Base-by-base conservation (phyloP, 1,284 basidiomycete genomes). In the Moesziomyces antarcticus region DNA sequence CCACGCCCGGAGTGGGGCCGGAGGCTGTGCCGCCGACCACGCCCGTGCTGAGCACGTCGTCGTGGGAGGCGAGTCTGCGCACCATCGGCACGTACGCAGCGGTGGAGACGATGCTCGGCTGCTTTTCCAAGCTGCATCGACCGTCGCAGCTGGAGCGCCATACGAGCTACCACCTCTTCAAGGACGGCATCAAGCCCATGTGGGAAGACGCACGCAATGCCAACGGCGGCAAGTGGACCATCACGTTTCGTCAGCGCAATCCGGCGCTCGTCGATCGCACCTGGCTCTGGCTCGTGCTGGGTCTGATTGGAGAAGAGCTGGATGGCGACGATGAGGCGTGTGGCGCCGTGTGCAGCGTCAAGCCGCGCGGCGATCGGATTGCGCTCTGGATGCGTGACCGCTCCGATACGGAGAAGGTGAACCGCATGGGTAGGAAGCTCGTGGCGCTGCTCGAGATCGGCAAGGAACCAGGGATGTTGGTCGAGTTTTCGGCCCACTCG, bases 121-220 rank as follows among this genome's bases (percentile, higher is more conserved):
- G 93, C 85, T 92, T 95, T 87, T 94, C 95, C 85, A 95, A 94
- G 89, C 89, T 96, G 66, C 93, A 93, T 84, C 91, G 92, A 1
- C 94, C 94, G 2, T 93, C 92, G 49, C 89, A 90, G 75, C 89
- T 97, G 41, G 92, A 93, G 74, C 90, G 90, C 75, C 92, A 93
- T 85, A 91, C 91, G 41, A 96, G 94, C 85, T 96, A 96, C 82
- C 94, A 97, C 82, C 87, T 97, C 58, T 97, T 97, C 89, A 97
- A 97, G 85, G 87, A 89, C 27, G 91, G 91, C 37, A 86, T 87
- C 68, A 93, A 93, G 82, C 92, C 93, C 43, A 95, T 96, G 92
- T 97, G 94, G 94, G 94, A 97, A 85, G 94, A 97, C 83, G 89
- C 90, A 24, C 92, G 93, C 49, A 97, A 97, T 83, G 91, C 91